These are phyloP conservation scores for Poronia punctata DNA, from an alignment of 495 filamentous ascomycete genomes.

Conservation along the genomic window DNA sequence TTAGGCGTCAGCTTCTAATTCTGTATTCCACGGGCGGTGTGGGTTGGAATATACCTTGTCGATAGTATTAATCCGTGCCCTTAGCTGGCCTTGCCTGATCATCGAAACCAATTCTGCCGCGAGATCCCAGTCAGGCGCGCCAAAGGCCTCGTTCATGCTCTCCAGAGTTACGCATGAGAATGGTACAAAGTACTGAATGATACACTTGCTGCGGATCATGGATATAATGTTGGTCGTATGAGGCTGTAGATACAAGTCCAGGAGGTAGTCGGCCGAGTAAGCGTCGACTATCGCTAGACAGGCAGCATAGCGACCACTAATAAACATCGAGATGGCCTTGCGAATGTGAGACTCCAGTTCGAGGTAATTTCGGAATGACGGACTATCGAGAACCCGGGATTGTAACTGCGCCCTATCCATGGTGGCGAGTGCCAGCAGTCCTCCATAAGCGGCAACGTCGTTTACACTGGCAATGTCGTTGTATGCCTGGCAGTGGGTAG, in stretches of 20 bases:
- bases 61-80: conserved; percentile 78
- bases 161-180: conserved; percentile 69
- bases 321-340: conserved; percentile 80
- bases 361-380: conserved; percentile 74
- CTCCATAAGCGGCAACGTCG: conserved; percentile 88
- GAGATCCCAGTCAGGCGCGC: conserved; percentile 48
- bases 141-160: conserved; percentile 62
- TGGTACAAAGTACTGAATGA: conserved; percentile 81
- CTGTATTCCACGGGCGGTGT: neutral
- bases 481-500: conserved; percentile 48
- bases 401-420: conserved; percentile 78
- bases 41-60: conserved; percentile 50
- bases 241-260: conserved; percentile 79
- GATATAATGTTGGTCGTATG: conserved; percentile 65
- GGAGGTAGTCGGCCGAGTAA: conserved; percentile 76
- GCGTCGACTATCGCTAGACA: conserved; percentile 77
- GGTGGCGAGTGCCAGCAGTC: conserved; percentile 80
- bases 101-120: conserved; percentile 70
- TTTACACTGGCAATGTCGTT: conserved; percentile 73
- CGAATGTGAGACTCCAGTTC: conserved; percentile 93
- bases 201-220: conserved; percentile 77
- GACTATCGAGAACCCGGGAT: conserved; percentile 66
- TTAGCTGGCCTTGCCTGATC: conserved; percentile 63
- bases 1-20: neutral
- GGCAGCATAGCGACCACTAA: conserved; percentile 75